Base-by-base conservation (phyloP, 352 stramenopile species). In the Globisporangium paddicum region DNA sequence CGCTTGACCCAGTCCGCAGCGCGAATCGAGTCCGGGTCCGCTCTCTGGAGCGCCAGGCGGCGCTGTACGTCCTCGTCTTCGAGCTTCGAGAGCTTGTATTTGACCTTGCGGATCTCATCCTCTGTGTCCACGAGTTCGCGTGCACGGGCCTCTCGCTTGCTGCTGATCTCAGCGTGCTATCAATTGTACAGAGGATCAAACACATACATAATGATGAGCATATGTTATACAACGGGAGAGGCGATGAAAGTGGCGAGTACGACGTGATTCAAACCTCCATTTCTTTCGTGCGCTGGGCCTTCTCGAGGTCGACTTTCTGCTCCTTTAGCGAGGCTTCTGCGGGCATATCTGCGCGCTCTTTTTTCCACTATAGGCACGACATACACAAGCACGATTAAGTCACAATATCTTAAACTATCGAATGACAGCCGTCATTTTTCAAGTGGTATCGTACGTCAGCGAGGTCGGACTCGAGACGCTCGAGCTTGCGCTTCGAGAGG, bases 31-130 rank as follows among this genome's bases (percentile, higher is more conserved):
- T 94, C 83, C 13, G 73, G 66, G 56, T 96, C 86, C 37, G 58
- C 70, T 48, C 66, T 71, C 30, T 86, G 67, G 16, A 96, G 72
- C 10, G 72, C 71, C 3, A 81, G 57, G 32, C 81, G 81, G 4
- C 82, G 72, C 55, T 94, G 84, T 9, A 89, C 67, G 48, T 85
- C 69, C 63, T 93, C 86, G 61, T 96, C 85, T 8, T 92, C 73
- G 18, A 95, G 74, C 41, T 75, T 75, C 11, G 71, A 71, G 0
- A 93, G 60, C 48, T 89, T 87, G 38, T 73, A 71, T 14, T 67
- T 66, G 23, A 76, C 72, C 54, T 80, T 79, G 35, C 67, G 71
- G 30, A 82, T 69, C 7, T 89, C 71, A 32, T 78, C 71, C 23
- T 92, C 80, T 8, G 79, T 58, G 10, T 59, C 66, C 3, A 62